phyloP scores from a whole-genome alignment of 176 grass and related monocot species.

The Triticum aestivum region DNA sequence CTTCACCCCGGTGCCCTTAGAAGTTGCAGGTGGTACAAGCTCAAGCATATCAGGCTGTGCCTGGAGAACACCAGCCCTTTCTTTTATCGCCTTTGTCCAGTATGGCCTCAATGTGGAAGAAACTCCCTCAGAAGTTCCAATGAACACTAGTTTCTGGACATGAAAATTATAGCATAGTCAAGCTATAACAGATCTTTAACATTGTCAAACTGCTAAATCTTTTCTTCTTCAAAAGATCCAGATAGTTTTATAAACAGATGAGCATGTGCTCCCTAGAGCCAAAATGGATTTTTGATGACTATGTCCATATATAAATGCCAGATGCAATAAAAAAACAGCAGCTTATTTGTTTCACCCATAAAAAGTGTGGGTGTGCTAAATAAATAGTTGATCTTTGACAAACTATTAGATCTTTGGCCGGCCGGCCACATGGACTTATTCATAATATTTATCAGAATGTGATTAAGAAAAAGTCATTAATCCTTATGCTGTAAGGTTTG shows the following conservation, averaged over 20 bases:
- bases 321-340: background rate
- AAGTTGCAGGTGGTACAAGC: constrained; percentile 82
- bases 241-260: background rate
- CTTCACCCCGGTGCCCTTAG: constrained; percentile 80
- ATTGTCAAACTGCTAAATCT: constrained; percentile 1
- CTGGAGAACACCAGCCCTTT: constrained; percentile 72
- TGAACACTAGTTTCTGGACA: constrained; percentile 85
- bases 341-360: background rate
- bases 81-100: constrained; percentile 69
- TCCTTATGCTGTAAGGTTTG: background rate
- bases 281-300: background rate
- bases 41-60: constrained; percentile 94
- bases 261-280: no score
- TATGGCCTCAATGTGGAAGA: constrained; percentile 69
- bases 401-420: background rate
- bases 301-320: constrained; percentile 10
- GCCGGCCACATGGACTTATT: background rate
- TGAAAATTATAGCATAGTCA: constrained; percentile 21
- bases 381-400: background rate
- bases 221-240: constrained; percentile 1
- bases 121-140: constrained; percentile 72
- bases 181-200: constrained; percentile 7
- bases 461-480: background rate
- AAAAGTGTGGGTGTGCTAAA: background rate
- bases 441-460: background rate